Conservation (phyloP, 805 yeast genomes). For the Vanderwaltozyma yarrowii region DNA sequence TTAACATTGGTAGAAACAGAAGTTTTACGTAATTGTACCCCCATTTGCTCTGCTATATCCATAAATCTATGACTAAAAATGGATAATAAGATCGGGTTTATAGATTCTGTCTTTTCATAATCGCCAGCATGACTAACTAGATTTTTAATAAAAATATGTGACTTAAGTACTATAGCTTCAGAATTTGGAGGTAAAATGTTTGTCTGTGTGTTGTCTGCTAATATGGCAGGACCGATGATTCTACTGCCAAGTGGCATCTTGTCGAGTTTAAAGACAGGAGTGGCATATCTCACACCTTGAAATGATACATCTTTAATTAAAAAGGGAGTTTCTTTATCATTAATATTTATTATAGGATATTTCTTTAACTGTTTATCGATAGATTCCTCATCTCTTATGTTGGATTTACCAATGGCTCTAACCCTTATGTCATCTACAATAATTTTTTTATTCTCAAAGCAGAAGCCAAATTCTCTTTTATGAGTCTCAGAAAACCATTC, state of each 20-base stretch:
- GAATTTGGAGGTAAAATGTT: conserved; percentile 58
- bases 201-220: conserved; percentile 76
- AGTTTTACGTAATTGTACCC: conserved; percentile 66
- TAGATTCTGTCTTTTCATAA: too few relatives aligned
- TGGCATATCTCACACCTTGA: conserved; percentile 37
- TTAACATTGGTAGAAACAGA: conserved; percentile 76
- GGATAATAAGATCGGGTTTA: conserved; percentile 64
- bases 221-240: conserved; percentile 61
- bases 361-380: conserved; percentile 45
- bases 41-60: conserved; percentile 91
- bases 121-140: too few relatives aligned
- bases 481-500: conserved; percentile 45
- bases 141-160: conserved; percentile 50
- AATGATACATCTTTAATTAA: conserved; percentile 46
- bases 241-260: conserved; percentile 42
- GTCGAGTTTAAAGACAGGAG: conserved; percentile 49
- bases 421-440: conserved; percentile 66
- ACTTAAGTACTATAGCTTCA: conserved; percentile 42
- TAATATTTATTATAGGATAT: conserved; percentile 17
- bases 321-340: conserved; percentile 20
- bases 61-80: conserved; percentile 77
- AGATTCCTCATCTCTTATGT: conserved; percentile 31
- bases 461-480: conserved; percentile 64
- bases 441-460: conserved; percentile 45
- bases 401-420: conserved; percentile 59